Conservation (phyloP, 805 yeast species). For the Wickerhamomyces strasburgensis region DNA sequence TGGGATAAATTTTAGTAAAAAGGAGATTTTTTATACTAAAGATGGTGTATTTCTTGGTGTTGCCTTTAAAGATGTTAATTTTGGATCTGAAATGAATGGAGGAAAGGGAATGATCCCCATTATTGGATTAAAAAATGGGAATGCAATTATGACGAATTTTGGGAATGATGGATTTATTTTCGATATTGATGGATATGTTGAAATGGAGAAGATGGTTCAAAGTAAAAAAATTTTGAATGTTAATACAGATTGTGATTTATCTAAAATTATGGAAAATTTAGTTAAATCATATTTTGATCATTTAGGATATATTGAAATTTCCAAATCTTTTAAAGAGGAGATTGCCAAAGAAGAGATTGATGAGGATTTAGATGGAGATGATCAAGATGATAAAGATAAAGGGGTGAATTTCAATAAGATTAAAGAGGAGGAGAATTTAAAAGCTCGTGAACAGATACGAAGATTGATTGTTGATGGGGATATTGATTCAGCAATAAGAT, state of each 20-base stretch:
- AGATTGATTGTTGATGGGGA: slow-evolving; percentile 35
- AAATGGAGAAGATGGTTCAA: slow-evolving; percentile 36
- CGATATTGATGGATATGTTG: slow-evolving; percentile 53
- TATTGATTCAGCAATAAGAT: slow-evolving; percentile 29
- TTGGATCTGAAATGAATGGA: neutral
- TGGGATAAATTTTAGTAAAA: slow-evolving; percentile 67
- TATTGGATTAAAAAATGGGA: slow-evolving; percentile 35
- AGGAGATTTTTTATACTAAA: slow-evolving; percentile 68
- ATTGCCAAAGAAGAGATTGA: slow-evolving; percentile 25
- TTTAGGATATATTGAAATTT: slow-evolving; percentile 52
- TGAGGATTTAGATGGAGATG: slow-evolving; percentile 8
- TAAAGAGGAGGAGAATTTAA: slow-evolving; percentile 31
- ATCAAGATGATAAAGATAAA: slow-evolving; percentile 10
- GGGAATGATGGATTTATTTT: slow-evolving; percentile 54
- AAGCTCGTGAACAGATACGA: slow-evolving; percentile 42
- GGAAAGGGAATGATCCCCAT: slow-evolving; percentile 43
- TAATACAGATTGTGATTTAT: slow-evolving; percentile 19
- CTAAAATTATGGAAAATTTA: slow-evolving; percentile 28
- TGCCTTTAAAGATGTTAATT: slow-evolving; percentile 43
- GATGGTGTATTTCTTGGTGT: slow-evolving; percentile 66
- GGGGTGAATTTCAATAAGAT: neutral
- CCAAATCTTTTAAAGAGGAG: slow-evolving; percentile 47
- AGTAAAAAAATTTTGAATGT: slow-evolving; percentile 26
- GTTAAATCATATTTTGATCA: slow-evolving; percentile 50
- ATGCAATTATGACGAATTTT: slow-evolving; percentile 31